Conservation (phyloP, 106 monocot genomes). For the Apostasia shenzhenica region DNA sequence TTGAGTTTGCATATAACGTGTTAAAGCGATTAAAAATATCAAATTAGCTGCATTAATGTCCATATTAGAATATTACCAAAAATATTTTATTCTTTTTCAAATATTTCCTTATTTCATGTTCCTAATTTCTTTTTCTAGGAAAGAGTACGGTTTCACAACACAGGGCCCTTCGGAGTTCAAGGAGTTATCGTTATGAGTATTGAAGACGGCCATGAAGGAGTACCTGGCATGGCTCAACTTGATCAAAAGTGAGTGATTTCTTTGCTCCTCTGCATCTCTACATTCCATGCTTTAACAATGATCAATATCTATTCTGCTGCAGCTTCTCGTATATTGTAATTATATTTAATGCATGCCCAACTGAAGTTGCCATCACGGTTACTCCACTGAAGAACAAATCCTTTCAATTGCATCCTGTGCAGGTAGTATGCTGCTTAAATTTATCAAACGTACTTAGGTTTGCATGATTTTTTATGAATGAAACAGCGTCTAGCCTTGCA, state of each 20-base stretch:
- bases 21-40: no score
- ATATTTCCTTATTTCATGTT: not conserved
- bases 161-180: conserved; percentile 44
- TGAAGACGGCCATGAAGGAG: conserved; percentile 60
- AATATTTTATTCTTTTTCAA: no score
- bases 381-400: conserved; percentile 29
- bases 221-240: conserved; percentile 55
- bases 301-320: conserved; percentile 2
- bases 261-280: not conserved
- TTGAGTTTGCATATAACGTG: no score
- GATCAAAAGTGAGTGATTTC: conserved; percentile 38
- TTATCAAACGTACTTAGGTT: not conserved
- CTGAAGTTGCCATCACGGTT: conserved; percentile 39
- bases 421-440: conserved; percentile 31
- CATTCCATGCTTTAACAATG: not conserved
- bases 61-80: no score
- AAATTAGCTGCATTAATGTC: no score
- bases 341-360: conserved; percentile 68
- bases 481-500: no score
- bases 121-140: conserved; percentile 26
- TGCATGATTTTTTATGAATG: not conserved
- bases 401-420: conserved; percentile 68
- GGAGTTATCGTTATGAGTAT: conserved; percentile 84
- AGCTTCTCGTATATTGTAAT: conserved; percentile 64
- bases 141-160: conserved; percentile 62